phyloP scores from a whole-genome alignment of 2,329 filamentous ascomycete genomes.

The Fusarium sulawesiense region DNA sequence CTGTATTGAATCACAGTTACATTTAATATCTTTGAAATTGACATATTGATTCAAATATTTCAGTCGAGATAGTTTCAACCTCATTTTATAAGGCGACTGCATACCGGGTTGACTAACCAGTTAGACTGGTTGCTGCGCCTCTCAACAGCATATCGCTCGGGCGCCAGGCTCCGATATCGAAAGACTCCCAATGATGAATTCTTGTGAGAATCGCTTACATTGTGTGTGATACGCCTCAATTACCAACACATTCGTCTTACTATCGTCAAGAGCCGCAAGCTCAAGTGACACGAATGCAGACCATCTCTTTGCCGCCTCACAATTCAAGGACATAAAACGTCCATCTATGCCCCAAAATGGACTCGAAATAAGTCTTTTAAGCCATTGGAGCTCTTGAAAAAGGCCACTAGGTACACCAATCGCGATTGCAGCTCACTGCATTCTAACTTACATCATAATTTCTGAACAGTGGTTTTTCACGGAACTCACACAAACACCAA shows the following conservation, averaged over 20 bases:
- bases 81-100: slow-evolving; percentile 12
- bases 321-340: slow-evolving; percentile 20
- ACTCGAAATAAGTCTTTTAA: neutral
- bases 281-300: slow-evolving; percentile 2
- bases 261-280: slow-evolving; percentile 3
- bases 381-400: neutral
- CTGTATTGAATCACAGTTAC: slow-evolving; percentile 18
- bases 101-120: neutral
- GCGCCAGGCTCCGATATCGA: slow-evolving; percentile 17
- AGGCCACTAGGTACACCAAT: neutral
- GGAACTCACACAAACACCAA: slow-evolving; percentile 7
- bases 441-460: slow-evolving; percentile 1
- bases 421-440: neutral
- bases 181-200: neutral
- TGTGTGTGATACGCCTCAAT: neutral
- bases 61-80: slow-evolving; percentile 13
- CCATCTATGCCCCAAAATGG: slow-evolving; percentile 1
- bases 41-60: slow-evolving; percentile 1
- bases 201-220: neutral
- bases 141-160: slow-evolving; percentile 12
- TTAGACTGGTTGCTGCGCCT: slow-evolving; percentile 24
- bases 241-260: slow-evolving; percentile 11
- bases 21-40: neutral
- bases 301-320: neutral
- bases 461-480: neutral